Evolutionary conservation across 768 basidiomycete genomes (phyloP).

Genomic region (Candolleomyces efflorescens): DNA sequence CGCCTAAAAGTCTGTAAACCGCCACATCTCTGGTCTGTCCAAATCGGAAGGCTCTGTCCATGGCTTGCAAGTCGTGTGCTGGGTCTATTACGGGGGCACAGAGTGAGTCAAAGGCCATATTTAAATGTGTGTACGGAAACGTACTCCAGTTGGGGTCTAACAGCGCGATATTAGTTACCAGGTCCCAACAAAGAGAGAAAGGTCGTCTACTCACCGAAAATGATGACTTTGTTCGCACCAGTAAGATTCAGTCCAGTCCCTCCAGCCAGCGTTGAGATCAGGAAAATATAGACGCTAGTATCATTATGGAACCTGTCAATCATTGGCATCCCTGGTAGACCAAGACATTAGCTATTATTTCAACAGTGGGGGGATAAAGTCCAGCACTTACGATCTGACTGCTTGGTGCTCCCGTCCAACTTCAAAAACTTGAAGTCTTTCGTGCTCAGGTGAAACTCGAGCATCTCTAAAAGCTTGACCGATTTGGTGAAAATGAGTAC

Average conservation of each 20-base stretch:
- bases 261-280: constrained; percentile 89
- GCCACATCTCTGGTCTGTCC: constrained; percentile 84
- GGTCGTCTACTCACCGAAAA: constrained; percentile 58
- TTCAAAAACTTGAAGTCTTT: constrained; percentile 59
- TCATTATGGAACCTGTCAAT: constrained; percentile 83
- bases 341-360: not conserved
- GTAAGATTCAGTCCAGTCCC: constrained; percentile 90
- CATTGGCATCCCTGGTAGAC: constrained; percentile 66
- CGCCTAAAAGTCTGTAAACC: constrained; percentile 80
- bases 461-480: constrained; percentile 83
- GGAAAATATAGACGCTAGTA: constrained; percentile 69
- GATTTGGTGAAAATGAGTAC: constrained; percentile 93
- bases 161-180: constrained; percentile 7
- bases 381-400: constrained; percentile 53
- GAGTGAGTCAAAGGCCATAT: not conserved
- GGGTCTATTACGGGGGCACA: constrained; percentile 54
- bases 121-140: constrained; percentile 21
- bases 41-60: constrained; percentile 83
- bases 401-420: constrained; percentile 75
- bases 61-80: constrained; percentile 90
- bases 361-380: not conserved
- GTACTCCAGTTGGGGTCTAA: constrained; percentile 93
- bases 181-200: constrained; percentile 1
- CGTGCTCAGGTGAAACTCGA: constrained; percentile 68
- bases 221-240: constrained; percentile 92